A percentile compares a stretch with the other conserved stretches of the same genome.
Conservation (phyloP, 1,284 basidiomycete species). For the Ceratobasidium sp. region DNA sequence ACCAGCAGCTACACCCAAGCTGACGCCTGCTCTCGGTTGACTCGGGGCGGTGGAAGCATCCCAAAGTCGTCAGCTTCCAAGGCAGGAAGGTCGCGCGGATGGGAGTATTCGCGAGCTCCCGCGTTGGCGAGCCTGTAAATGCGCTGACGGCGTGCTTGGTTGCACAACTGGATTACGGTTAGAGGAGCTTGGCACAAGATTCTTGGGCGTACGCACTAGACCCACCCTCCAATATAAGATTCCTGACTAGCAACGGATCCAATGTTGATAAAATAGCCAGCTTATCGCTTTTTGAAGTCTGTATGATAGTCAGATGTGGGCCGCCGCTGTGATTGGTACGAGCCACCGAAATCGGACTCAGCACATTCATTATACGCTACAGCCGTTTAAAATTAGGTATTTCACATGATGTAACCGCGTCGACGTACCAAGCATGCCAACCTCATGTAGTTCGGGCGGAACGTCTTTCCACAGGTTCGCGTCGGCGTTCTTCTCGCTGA, state of each 20-base stretch:
- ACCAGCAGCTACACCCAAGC: constrained; percentile 60
- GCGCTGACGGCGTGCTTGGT: constrained; percentile 92
- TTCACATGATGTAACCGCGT: constrained; percentile 7
- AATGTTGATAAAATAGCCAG: constrained; percentile 95
- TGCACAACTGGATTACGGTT: constrained; percentile 72
- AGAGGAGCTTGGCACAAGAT: neutral
- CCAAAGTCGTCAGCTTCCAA: constrained; percentile 38
- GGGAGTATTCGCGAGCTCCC: constrained; percentile 89
- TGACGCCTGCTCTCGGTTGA: constrained; percentile 56
- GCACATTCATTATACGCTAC: constrained; percentile 91
- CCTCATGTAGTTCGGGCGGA: constrained; percentile 72
- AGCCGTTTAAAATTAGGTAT: neutral
- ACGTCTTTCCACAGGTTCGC: constrained; percentile 75
- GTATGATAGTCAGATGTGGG: constrained; percentile 36
- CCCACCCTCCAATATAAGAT: constrained; percentile 85
- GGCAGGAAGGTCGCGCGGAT: constrained; percentile 78
- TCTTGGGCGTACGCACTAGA: constrained; percentile 58
- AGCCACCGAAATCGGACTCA: constrained; percentile 87
- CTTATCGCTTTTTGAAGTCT: constrained; percentile 91
- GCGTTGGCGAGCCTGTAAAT: constrained; percentile 85
- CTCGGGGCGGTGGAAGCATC: neutral
- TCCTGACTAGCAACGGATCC: constrained; percentile 95
- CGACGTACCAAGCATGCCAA: constrained; percentile 79
- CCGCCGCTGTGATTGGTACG: constrained; percentile 35
- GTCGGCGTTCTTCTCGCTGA: constrained; percentile 79